Conservation (phyloP, 768 basidiomycete species). For the Kwoniella sp. region DNA sequence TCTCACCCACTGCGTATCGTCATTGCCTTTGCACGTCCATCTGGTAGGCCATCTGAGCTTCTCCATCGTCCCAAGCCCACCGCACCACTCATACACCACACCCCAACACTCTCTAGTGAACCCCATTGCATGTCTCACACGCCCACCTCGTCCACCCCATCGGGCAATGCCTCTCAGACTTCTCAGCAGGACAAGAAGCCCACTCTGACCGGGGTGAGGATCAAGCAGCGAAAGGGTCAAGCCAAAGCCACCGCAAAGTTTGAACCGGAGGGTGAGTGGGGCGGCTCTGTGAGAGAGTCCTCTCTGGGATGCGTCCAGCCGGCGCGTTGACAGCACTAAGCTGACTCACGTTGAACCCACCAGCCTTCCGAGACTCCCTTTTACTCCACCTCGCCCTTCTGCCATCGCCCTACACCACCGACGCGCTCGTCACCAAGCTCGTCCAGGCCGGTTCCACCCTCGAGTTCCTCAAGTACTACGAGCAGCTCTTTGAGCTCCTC, state of each 20-base stretch:
- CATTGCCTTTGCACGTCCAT: too few species aligned
- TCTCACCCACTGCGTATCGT: too few species aligned
- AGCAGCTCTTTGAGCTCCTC: slow-evolving; percentile 90
- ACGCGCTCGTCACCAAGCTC: slow-evolving; percentile 54
- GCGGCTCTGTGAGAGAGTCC: too few species aligned
- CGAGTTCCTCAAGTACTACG: slow-evolving; percentile 96
- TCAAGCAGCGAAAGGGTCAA: slow-evolving; percentile 49
- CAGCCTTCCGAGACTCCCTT: slow-evolving; percentile 48
- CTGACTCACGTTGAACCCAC: neutral
- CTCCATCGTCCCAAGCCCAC: too few species aligned
- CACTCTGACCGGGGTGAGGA: slow-evolving; percentile 45
- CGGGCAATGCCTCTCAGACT: slow-evolving; percentile 29
- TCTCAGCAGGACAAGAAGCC: slow-evolving; percentile 42
- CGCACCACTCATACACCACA: neutral
- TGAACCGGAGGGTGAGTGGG: slow-evolving; percentile 46
- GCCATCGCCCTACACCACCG: slow-evolving; percentile 38
- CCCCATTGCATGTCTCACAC: slow-evolving; percentile 47
- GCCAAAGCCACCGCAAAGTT: slow-evolving; percentile 49
- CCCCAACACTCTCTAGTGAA: too few species aligned
- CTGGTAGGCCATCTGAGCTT: too few species aligned
- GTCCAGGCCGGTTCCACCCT: slow-evolving; percentile 86
- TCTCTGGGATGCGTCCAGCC: too few species aligned
- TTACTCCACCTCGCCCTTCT: slow-evolving; percentile 46
- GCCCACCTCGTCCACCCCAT: slow-evolving; percentile 32
- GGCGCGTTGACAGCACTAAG: too few species aligned